Percentiles rank a stretch among this genome's conserved stretches.
These are phyloP conservation scores for Calonectria montana DNA, from an alignment of 2,329 filamentous ascomycete genomes.

Conservation along the genomic window DNA sequence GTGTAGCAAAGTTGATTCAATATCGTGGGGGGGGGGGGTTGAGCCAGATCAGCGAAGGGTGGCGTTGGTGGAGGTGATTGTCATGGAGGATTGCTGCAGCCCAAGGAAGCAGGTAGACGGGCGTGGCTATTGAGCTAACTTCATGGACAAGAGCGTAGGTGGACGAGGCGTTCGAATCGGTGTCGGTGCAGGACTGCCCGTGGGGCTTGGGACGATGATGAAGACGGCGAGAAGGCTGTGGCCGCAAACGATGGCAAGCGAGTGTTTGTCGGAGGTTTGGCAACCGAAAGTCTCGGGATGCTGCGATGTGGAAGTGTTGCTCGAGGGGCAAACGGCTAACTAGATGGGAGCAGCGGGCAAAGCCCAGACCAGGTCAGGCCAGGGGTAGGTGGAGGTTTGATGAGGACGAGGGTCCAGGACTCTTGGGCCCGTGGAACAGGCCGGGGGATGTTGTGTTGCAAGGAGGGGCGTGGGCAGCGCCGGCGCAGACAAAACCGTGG, in stretches of 20 bases:
- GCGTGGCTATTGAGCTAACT: constrained; percentile 36
- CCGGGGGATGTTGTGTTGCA: constrained; percentile 36
- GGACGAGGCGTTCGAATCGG: constrained; percentile 25
- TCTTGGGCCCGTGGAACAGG: constrained; percentile 32
- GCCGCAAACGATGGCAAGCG: constrained; percentile 17
- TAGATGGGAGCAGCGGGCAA: constrained; percentile 26
- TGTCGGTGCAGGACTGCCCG: constrained; percentile 24
- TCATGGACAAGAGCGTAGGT: constrained; percentile 37
- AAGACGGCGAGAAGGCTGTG: constrained; percentile 24
- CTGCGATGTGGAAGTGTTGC: constrained; percentile 27
- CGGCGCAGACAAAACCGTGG: constrained; percentile 12
- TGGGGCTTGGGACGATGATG: constrained; percentile 24
- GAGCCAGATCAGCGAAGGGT: constrained; percentile 26
- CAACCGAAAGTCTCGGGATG: constrained; percentile 35
- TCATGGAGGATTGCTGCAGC: constrained; percentile 37
- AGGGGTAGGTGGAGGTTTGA: constrained; percentile 44
- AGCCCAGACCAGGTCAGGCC: constrained; percentile 27
- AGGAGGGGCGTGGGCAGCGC: constrained; percentile 31
- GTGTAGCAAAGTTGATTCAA: constrained; percentile 20
- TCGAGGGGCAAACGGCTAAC: constrained; percentile 17
- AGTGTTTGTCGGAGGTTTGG: constrained; percentile 32
- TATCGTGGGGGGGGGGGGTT: constrained; percentile 17
- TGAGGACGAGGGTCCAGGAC: constrained; percentile 40
- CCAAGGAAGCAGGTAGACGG: constrained; percentile 35
- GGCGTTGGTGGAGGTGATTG: constrained; percentile 25